These are phyloP conservation scores for Pyricularia sp. DNA, from an alignment of 2,329 filamentous ascomycete genomes.

Conservation along the genomic window DNA sequence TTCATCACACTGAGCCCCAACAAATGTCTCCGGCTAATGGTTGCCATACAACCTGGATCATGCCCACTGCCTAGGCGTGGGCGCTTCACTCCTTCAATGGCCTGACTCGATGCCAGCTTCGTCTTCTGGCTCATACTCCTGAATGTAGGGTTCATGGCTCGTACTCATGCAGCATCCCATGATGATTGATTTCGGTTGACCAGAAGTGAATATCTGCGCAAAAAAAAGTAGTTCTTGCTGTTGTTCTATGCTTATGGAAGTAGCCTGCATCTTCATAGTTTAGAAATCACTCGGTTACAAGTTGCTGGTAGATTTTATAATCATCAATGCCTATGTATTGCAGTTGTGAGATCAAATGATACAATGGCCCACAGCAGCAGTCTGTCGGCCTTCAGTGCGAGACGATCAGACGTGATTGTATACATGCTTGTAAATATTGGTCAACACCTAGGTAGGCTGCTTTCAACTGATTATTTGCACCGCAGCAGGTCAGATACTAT, in stretches of 20 bases:
- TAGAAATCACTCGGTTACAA: background rate
- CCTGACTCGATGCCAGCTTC: background rate
- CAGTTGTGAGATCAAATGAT: background rate
- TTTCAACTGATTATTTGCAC: background rate
- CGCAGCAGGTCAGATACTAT: background rate
- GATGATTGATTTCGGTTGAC: background rate
- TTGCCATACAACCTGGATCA: background rate
- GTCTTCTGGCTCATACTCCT: background rate
- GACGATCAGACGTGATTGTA: background rate
- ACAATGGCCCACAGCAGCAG: background rate
- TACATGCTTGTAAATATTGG: background rate
- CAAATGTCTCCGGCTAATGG: background rate
- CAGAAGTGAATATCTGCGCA: too few species aligned
- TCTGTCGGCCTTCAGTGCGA: background rate
- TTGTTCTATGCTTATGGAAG: background rate
- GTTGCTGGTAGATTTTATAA: background rate
- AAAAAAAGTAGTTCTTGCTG: background rate
- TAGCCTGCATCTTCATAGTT: background rate
- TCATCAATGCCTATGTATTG: background rate
- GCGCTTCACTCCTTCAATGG: background rate
- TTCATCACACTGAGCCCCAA: background rate
- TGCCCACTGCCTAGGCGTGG: background rate
- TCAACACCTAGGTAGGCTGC: too few species aligned
- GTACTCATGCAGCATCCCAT: conserved; percentile 2
- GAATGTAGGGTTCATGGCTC: background rate